These are phyloP conservation scores for Cordia subcordata DNA, from an alignment of 257 asterid genomes.

Conservation along the genomic window DNA sequence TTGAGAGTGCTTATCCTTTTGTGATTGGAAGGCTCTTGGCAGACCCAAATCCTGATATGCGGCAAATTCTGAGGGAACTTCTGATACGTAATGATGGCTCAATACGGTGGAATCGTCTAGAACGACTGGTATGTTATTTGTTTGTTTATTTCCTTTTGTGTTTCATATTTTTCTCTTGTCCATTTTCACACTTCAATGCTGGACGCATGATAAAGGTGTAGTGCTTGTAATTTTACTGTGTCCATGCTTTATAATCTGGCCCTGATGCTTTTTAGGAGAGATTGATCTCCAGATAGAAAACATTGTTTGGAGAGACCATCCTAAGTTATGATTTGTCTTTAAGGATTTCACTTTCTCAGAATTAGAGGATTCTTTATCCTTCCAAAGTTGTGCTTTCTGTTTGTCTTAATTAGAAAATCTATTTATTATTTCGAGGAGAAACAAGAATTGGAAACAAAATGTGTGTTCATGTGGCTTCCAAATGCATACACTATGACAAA, in stretches of 20 bases:
- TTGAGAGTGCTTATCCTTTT: slow-evolving; percentile 98
- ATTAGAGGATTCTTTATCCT: background rate
- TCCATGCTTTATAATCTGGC: too few relatives aligned
- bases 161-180: background rate
- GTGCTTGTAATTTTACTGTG: too few relatives aligned
- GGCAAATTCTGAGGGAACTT: slow-evolving; percentile 91
- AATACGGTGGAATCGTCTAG: slow-evolving; percentile 91
- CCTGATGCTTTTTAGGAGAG: too few relatives aligned
- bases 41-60: slow-evolving; percentile 97
- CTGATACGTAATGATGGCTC: slow-evolving; percentile 89
- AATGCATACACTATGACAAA: too few relatives aligned
- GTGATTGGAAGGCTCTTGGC: slow-evolving; percentile 82
- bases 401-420: background rate
- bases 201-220: too few relatives aligned
- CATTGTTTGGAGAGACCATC: too few relatives aligned
- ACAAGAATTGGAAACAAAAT: too few relatives aligned
- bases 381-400: background rate
- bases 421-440: background rate
- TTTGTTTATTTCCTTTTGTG: background rate
- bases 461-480: too few relatives aligned
- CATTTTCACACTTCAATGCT: too few relatives aligned
- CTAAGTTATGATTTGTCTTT: too few relatives aligned
- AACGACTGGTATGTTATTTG: slow-evolving; percentile 60
- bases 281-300: too few relatives aligned
- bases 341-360: too few relatives aligned